Percentiles rank a stretch among this genome's conserved stretches.
phyloP scores from a whole-genome alignment of 2,329 filamentous ascomycete species.

The Paraconiothyrium brasiliense region DNA sequence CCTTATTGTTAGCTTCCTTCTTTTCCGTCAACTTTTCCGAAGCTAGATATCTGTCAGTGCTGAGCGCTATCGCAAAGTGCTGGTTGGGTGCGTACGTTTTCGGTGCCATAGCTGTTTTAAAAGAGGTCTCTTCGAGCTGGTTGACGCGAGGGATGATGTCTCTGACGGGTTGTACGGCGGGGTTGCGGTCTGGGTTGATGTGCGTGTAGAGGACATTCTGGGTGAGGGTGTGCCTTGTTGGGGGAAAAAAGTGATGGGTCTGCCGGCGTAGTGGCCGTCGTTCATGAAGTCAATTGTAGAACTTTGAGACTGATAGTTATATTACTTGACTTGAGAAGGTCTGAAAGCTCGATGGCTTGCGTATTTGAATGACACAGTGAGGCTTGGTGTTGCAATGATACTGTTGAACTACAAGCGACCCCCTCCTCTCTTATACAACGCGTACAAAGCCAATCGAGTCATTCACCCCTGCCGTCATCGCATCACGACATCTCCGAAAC shows the following conservation, averaged over 20 bases:
- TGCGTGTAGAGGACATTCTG: constrained; percentile 3
- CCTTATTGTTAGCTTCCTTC: not conserved
- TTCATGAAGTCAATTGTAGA: not conserved
- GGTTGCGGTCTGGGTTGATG: not conserved
- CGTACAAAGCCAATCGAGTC: too few species aligned
- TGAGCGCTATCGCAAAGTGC: not conserved
- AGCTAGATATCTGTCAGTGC: constrained; percentile 2
- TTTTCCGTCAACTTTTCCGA: not conserved
- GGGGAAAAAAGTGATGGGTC: not conserved
- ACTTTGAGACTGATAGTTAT: too few species aligned
- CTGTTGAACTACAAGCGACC: not conserved
- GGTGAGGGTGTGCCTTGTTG: too few species aligned
- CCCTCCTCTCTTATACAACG: not conserved
- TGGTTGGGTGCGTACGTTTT: constrained; percentile 10
- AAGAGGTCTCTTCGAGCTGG: constrained; percentile 15
- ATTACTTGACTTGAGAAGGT: too few species aligned
- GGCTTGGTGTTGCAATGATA: too few species aligned
- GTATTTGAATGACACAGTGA: too few species aligned
- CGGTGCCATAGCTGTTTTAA: constrained; percentile 4
- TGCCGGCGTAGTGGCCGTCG: not conserved
- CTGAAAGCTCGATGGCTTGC: too few species aligned
- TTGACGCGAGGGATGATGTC: constrained; percentile 1
- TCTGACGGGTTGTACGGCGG: constrained; percentile 16
- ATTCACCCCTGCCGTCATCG: not conserved
- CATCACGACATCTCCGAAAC: not conserved